phyloP scores from a whole-genome alignment of 2,329 filamentous ascomycete species.

The Alternaria metachromatica region DNA sequence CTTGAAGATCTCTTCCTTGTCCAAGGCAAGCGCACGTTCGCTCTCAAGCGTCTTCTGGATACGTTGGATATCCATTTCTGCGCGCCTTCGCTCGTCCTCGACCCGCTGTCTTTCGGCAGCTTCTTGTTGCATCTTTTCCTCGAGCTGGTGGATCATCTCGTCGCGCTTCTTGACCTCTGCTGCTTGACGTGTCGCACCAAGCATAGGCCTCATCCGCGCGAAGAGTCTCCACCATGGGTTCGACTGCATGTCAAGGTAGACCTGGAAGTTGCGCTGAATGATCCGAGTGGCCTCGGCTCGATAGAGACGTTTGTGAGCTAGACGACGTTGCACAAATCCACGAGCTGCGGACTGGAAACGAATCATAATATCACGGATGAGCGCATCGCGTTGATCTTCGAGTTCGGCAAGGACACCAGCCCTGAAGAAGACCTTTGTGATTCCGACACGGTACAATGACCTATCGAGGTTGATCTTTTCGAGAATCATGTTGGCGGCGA shows the following conservation, averaged over 20 bases:
- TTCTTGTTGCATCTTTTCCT: slow-evolving; percentile 82
- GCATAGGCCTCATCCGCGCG: slow-evolving; percentile 90
- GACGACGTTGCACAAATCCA: slow-evolving; percentile 85
- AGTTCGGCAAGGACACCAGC: slow-evolving; percentile 94
- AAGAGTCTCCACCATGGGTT: slow-evolving; percentile 99
- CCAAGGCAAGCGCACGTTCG: slow-evolving; percentile 90
- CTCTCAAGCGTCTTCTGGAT: slow-evolving; percentile 95
- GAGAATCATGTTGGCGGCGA: slow-evolving; percentile 82
- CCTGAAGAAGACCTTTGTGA: slow-evolving; percentile 98
- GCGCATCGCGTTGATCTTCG: slow-evolving; percentile 90
- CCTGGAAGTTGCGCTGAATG: slow-evolving; percentile 91
- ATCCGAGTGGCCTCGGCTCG: slow-evolving; percentile 93
- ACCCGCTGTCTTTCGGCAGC: slow-evolving; percentile 75
- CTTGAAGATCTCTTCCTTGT: slow-evolving; percentile 99
- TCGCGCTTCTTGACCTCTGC: slow-evolving; percentile 95
- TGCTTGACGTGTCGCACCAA: slow-evolving; percentile 89
- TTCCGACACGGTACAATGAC: slow-evolving; percentile 86
- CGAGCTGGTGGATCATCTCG: slow-evolving; percentile 87
- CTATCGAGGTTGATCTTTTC: slow-evolving; percentile 86
- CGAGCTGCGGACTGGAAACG: slow-evolving; percentile 91
- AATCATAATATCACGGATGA: slow-evolving; percentile 93
- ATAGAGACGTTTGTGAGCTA: slow-evolving; percentile 92
- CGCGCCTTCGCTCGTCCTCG: slow-evolving; percentile 88
- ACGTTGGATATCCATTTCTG: slow-evolving; percentile 83
- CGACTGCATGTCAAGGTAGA: slow-evolving; percentile 86